Evolutionary conservation across 495 filamentous ascomycete species (phyloP).

Genomic region (Penicillium lividum): DNA sequence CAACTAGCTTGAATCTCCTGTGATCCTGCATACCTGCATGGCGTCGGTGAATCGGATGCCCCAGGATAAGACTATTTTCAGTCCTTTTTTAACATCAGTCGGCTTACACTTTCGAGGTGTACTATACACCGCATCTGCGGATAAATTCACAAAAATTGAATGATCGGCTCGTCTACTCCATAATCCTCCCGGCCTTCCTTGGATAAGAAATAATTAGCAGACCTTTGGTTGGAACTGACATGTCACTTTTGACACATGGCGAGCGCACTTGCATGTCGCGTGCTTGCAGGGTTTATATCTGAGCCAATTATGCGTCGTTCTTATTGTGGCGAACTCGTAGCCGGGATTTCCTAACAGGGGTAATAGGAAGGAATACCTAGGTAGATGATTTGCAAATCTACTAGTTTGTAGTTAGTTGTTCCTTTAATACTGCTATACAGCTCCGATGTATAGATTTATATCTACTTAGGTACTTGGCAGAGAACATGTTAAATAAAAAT

Average conservation of each 20-base stretch:
- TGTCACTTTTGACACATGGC: constrained; percentile 33
- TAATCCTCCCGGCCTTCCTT: no score
- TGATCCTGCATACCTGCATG: neutral
- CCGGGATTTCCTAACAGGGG: constrained; percentile 1
- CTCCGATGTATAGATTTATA: no score
- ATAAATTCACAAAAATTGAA: neutral
- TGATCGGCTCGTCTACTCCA: neutral
- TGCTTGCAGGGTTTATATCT: constrained; percentile 1
- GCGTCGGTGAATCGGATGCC: neutral
- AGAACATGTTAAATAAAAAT: no score
- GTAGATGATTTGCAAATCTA: neutral
- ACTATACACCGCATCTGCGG: neutral
- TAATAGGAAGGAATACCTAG: neutral
- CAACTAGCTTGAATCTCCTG: constrained; percentile 1
- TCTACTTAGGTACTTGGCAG: no score
- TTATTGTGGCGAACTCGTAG: constrained; percentile 1
- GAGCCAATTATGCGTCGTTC: neutral
- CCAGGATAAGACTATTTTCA: neutral
- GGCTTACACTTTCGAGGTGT: neutral
- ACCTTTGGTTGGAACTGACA: constrained; percentile 11
- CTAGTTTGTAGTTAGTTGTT: neutral
- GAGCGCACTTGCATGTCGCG: constrained; percentile 20
- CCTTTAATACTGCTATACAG: neutral
- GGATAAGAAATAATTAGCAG: no score
- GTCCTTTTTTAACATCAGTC: no score